Base-by-base conservation (phyloP, 2,329 filamentous ascomycete species). In the Rutstroemia sp. region DNA sequence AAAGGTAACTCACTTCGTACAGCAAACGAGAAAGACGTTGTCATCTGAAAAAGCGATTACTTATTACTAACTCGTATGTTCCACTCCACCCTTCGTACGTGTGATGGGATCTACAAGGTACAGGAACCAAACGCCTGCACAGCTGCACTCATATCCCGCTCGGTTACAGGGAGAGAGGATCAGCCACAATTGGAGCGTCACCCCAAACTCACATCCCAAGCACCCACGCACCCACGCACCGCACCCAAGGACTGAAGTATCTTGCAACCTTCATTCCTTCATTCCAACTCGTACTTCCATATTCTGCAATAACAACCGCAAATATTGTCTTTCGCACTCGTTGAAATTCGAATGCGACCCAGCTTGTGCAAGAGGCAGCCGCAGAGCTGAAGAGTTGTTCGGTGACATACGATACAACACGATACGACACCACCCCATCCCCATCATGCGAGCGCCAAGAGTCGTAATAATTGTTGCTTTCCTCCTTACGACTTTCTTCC, bases 361-460 rank as follows among this genome's bases (percentile, higher is more conserved):
- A 53, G 48, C 34, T 52, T n/a, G n/a, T 34, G 40, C 34, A 19
- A 47, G 30, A 38, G 16, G 30, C 49, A 57, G 55, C 49, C 39
- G 50, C n/a, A 48, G 50, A 49, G 50, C 50, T 53, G 55, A 57
- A 52, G 19, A 38, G 25, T 53, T 45, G 42, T 48, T 27, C 23
- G 44, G 10, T 51, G 9, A 19, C 40, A 47, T 23, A 47, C 44
- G 46, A 47, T 23, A 47, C 44, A 16, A 25, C 10, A 23, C 19
- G 40, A 48, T 21, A 47, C 54, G 36, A 57, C 45, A 46, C 27
- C 51, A 23, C 25, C 7, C 25, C 25, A 27, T 27, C 25, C 25
- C 25, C 60, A 69, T 61, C 63, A 70, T 70, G 68, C 66, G 68
- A 63, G 63, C 66, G 54, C 68, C 67, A 58, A 64, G 67, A 61